A percentile compares a stretch with the other conserved stretches of the same genome.
Evolutionary conservation across 2,329 filamentous ascomycete genomes (phyloP).

Genomic region (Colletotrichum sp.): DNA sequence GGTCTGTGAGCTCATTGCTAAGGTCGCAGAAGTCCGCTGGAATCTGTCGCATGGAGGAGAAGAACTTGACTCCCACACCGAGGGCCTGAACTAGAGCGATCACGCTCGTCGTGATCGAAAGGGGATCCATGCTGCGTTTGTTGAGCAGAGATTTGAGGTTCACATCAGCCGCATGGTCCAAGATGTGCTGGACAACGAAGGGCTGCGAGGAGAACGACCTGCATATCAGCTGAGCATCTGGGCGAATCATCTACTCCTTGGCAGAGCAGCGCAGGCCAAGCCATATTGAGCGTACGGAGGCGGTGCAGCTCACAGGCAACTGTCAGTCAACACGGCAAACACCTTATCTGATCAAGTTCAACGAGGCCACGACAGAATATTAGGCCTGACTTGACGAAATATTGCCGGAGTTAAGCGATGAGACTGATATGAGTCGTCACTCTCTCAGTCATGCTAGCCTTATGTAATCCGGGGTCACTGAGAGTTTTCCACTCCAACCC

Average conservation of each 20-base stretch:
- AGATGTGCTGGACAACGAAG: not conserved
- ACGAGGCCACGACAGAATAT: not conserved
- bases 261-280: not conserved
- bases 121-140: not conserved
- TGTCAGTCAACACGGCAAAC: not conserved
- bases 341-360: not conserved
- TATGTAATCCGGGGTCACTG: not conserved
- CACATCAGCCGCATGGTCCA: not conserved
- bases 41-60: not conserved
- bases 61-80: not conserved
- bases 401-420: not conserved
- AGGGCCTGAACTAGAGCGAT: not conserved
- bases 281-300: not conserved
- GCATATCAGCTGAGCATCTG: not conserved
- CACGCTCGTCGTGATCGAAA: not conserved
- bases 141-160: not conserved
- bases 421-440: not conserved
- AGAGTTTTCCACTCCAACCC: not conserved
- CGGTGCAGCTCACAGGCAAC: not conserved
- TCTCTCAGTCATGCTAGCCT: not conserved
- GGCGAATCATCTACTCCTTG: not conserved
- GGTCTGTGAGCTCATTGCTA: not conserved
- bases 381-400: not conserved
- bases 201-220: not conserved
- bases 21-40: constrained; percentile 1